phyloP scores from a whole-genome alignment of 768 basidiomycete genomes.

The Xerocomellus chrysenteron region DNA sequence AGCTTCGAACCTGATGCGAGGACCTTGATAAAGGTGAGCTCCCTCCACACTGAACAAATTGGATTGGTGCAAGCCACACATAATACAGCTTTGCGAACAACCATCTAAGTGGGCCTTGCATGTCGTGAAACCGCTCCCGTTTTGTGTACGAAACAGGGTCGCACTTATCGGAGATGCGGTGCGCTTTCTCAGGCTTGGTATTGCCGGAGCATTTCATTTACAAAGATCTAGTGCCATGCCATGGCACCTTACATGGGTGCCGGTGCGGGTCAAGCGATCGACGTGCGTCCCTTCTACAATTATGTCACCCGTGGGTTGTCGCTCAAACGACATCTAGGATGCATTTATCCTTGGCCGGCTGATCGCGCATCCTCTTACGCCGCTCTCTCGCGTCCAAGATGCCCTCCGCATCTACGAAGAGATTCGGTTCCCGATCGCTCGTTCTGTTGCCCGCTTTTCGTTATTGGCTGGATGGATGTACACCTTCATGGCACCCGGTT shows the following conservation, averaged over 20 bases:
- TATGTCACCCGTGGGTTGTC: background rate
- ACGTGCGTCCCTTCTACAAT: slow-evolving; percentile 5
- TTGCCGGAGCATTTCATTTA: background rate
- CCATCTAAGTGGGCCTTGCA: too few relatives aligned
- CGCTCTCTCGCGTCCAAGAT: background rate
- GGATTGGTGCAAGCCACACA: too few relatives aligned
- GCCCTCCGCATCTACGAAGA: slow-evolving; percentile 13
- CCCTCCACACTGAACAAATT: too few relatives aligned
- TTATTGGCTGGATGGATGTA: slow-evolving; percentile 18
- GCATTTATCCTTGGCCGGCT: slow-evolving; percentile 1
- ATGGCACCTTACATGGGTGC: background rate
- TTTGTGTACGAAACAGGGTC: too few relatives aligned
- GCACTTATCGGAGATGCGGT: too few relatives aligned
- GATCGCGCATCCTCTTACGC: too few relatives aligned
- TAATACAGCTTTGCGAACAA: too few relatives aligned
- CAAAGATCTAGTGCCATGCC: slow-evolving; percentile 18
- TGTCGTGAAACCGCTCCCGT: too few relatives aligned
- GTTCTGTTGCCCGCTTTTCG: slow-evolving; percentile 16
- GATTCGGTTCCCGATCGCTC: slow-evolving; percentile 14
- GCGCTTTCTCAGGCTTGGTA: too few relatives aligned
- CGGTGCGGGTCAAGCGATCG: slow-evolving; percentile 8
- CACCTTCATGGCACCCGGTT: slow-evolving; percentile 16
- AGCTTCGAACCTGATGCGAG: slow-evolving; percentile 11
- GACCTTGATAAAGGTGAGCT: too few relatives aligned
- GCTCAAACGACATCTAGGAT: slow-evolving; percentile 4